These are phyloP conservation scores for Colletotrichum costaricense DNA, from an alignment of 2,329 filamentous ascomycete genomes.

Conservation along the genomic window DNA sequence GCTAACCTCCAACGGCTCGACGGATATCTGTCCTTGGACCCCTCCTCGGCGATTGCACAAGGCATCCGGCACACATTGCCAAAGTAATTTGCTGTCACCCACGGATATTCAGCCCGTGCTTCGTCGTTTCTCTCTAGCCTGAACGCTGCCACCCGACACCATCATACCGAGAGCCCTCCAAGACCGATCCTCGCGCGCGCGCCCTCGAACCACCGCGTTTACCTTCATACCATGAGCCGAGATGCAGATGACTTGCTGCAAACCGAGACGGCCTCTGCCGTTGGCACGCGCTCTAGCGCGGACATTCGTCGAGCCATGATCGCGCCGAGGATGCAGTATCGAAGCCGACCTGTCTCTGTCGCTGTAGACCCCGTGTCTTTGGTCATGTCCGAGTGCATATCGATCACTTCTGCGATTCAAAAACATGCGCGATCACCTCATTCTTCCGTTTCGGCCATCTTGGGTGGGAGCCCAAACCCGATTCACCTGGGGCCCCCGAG, in stretches of 20 bases:
- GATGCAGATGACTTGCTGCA: conserved; percentile 20
- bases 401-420: conserved; percentile 97
- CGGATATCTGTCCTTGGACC: neutral
- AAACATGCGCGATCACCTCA: conserved; percentile 97
- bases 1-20: conserved; percentile 9
- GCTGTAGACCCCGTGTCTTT: conserved; percentile 91
- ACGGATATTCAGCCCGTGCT: neutral
- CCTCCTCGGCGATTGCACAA: neutral
- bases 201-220: neutral
- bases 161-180: neutral
- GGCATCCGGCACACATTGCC: neutral
- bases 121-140: neutral
- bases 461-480: conserved; percentile 78
- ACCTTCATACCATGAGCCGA: conserved; percentile 31
- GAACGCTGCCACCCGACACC: neutral
- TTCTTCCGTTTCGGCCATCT: conserved; percentile 94
- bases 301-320: conserved; percentile 38
- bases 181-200: neutral
- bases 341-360: conserved; percentile 76
- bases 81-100: neutral
- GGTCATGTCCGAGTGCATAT: conserved; percentile 98
- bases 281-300: conserved; percentile 7
- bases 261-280: conserved; percentile 21
- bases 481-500: conserved; percentile 64
- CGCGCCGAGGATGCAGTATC: conserved; percentile 65